A percentile compares a stretch with the other conserved stretches of the same genome.
phyloP scores from a whole-genome alignment of 169 alveolate species.

The Plasmodium adleri region DNA sequence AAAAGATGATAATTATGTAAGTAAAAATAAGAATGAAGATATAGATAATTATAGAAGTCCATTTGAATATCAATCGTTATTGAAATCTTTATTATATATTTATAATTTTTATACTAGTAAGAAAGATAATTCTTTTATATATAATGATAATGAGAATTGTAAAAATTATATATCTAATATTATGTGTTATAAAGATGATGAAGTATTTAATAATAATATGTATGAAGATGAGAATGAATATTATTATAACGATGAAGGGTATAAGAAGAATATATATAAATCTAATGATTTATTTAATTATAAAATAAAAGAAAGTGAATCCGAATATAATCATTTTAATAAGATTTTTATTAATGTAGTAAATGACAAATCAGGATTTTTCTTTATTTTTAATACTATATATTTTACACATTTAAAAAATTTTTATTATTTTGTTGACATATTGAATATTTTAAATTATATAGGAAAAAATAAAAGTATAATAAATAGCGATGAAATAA shows the following conservation, averaged over 20 bases:
- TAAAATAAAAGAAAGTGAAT: conserved; percentile 35
- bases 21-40: not conserved
- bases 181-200: not conserved
- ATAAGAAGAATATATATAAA: not conserved
- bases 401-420: conserved; percentile 66
- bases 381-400: conserved; percentile 36
- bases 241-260: not conserved
- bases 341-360: conserved; percentile 26
- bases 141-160: not conserved
- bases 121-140: too few relatives aligned
- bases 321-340: conserved; percentile 9
- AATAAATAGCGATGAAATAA: not conserved
- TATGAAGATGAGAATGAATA: not conserved
- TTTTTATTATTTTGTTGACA: conserved; percentile 59
- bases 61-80: conserved; percentile 26
- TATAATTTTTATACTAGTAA: conserved; percentile 29
- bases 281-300: conserved; percentile 1
- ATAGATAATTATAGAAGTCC: not conserved
- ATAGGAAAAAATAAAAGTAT: conserved; percentile 23
- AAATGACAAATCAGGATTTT: conserved; percentile 68
- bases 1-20: not conserved
- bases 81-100: conserved; percentile 47
- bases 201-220: not conserved
- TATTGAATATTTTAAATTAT: conserved; percentile 54
- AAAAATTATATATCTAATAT: not conserved